Conservation (phyloP, 2,329 filamentous ascomycete genomes). For the Trichoderma citrinoviride region DNA sequence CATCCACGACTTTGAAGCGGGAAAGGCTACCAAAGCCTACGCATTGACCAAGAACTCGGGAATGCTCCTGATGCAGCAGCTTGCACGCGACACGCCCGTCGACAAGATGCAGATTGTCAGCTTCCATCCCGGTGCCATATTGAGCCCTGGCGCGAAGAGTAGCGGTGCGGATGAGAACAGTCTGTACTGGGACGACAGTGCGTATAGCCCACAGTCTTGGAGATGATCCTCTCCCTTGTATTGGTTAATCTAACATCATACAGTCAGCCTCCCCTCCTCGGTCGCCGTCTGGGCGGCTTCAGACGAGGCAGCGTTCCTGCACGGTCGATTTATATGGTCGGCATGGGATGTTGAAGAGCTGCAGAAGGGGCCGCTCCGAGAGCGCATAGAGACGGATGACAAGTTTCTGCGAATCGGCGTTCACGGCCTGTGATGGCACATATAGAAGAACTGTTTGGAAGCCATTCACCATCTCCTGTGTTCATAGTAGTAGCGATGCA, state of each 20-base stretch:
- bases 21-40: constrained; percentile 31
- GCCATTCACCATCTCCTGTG: background rate
- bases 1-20: constrained; percentile 28
- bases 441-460: background rate
- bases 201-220: background rate
- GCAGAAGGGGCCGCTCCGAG: constrained; percentile 6
- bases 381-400: constrained; percentile 19
- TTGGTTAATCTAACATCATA: background rate
- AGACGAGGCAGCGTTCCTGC: constrained; percentile 44
- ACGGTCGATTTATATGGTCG: constrained; percentile 44
- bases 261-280: constrained; percentile 33
- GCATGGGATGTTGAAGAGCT: constrained; percentile 52
- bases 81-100: constrained; percentile 32
- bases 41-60: constrained; percentile 37
- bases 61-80: constrained; percentile 34
- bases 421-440: constrained; percentile 3
- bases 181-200: constrained; percentile 13
- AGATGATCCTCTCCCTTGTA: too few relatives aligned
- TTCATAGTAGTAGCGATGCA: background rate
- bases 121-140: constrained; percentile 39
- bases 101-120: constrained; percentile 39
- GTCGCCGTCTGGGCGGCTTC: constrained; percentile 41
- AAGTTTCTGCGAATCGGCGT: constrained; percentile 8
- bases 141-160: constrained; percentile 28
- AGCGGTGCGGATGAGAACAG: constrained; percentile 20